Evolutionary conservation across 139 green algal genomes (phyloP).

Genomic region (Asterochloris sp.): DNA sequence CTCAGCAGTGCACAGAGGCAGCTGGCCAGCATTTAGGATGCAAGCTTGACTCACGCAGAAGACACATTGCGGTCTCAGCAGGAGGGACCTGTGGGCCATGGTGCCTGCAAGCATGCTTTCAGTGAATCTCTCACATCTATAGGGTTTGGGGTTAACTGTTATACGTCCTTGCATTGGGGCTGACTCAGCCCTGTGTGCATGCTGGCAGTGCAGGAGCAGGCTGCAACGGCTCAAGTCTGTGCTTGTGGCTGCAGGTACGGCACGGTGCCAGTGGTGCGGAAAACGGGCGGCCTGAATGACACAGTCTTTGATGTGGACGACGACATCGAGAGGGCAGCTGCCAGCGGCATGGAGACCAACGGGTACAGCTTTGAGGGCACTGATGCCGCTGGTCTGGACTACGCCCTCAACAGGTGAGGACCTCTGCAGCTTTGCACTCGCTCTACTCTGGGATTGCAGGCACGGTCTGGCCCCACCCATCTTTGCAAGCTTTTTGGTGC

Average conservation of each 20-base stretch:
- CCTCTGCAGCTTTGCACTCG: neutral
- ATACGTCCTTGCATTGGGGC: too few relatives aligned
- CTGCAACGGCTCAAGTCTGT: too few relatives aligned
- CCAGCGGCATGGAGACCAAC: slow-evolving; percentile 62
- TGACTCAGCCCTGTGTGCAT: too few relatives aligned
- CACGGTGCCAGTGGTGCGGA: slow-evolving; percentile 81
- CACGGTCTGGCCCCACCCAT: neutral
- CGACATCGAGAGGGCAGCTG: slow-evolving; percentile 59
- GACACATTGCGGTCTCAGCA: too few relatives aligned
- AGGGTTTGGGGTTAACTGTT: too few relatives aligned
- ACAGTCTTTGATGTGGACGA: slow-evolving; percentile 85
- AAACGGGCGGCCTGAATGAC: slow-evolving; percentile 86
- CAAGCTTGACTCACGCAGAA: too few relatives aligned
- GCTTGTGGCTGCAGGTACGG: slow-evolving; percentile 36
- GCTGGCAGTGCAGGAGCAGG: too few relatives aligned
- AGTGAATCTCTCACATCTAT: too few relatives aligned
- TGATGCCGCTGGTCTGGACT: slow-evolving; percentile 78
- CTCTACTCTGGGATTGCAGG: neutral
- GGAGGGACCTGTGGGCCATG: too few relatives aligned
- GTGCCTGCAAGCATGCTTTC: too few relatives aligned
- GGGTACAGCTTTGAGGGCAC: slow-evolving; percentile 90
- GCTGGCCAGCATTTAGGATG: too few relatives aligned
- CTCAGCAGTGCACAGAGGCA: too few relatives aligned
- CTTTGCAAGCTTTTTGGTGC: neutral
- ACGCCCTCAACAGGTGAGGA: slow-evolving; percentile 73